Base-by-base conservation (phyloP, 257 asterid species). In the Gentiana straminea region DNA sequence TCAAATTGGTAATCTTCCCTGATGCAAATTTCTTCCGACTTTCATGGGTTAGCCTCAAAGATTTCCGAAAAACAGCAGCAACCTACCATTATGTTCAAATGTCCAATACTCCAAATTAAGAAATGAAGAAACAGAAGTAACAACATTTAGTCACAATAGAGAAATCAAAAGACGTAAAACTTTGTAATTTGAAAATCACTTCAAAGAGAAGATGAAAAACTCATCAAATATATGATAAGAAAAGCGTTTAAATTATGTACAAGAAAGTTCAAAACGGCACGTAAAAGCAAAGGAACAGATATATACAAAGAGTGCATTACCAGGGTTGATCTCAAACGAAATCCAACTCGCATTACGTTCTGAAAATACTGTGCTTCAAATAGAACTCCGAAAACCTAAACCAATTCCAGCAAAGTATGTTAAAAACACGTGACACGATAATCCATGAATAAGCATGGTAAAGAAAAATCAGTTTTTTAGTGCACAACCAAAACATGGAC, bases 291-390 rank as follows among this genome's bases (percentile, higher is more conserved):
- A 7, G 9, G 9, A 41, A 41, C 7, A 7, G 9, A 41, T 41
- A 4, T 5, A 5, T 10, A 5, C 46, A 41, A 41, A 41, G 46
- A 41, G 8, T 5, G 9, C 7, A 41, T 82, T 71, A 91, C 98
- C 82, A 91, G 76, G 45, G 98, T 84, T 68, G 98, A 75, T 68
- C 92, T 82, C 75, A 91, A 73, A 54, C 98, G 95, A 76, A 61
- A 86, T 54, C 98, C 98, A 67, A 84, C 98, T 55, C 98, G 96
- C 95, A 86, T 82, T 78, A 91, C 98, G 64, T 86, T 86, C 62
- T 86, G 98, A 70, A 86, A 91, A 67, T 91, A 91, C 70, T 91
- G 98, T 65, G 95, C 98, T 82, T 90, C 98, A 68, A 84, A 82
- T 62, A 86, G 63, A 66, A 90, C 98, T 7, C 96, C 98, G 65